phyloP scores from a whole-genome alignment of 2,329 filamentous ascomycete genomes.

The Pseudophaeomoniella oleicola region DNA sequence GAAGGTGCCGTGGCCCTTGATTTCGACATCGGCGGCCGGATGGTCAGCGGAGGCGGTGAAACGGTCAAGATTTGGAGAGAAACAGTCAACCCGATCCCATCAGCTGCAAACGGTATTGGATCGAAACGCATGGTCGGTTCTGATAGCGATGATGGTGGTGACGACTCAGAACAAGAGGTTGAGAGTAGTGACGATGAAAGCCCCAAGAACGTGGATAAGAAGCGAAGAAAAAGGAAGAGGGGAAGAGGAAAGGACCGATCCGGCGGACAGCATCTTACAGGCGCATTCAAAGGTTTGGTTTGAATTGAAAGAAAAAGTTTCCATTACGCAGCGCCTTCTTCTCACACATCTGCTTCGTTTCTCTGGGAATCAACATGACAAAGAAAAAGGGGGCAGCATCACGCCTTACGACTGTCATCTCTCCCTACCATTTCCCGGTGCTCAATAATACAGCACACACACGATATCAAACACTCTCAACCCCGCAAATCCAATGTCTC shows the following conservation, averaged over 20 bases:
- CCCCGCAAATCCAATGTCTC: no score
- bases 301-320: no score
- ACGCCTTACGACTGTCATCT: no score
- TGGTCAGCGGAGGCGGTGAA: constrained; percentile 79
- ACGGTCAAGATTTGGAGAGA: constrained; percentile 85
- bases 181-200: constrained; percentile 33
- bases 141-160: constrained; percentile 30
- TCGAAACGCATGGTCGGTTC: constrained; percentile 19
- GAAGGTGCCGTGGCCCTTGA: constrained; percentile 71
- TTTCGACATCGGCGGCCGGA: constrained; percentile 71
- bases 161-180: constrained; percentile 28
- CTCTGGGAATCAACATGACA: no score
- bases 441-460: no score
- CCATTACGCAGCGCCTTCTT: no score
- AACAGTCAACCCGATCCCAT: constrained; percentile 37
- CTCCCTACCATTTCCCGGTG: no score
- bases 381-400: no score
- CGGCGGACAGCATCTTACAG: constrained; percentile 21
- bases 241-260: constrained; percentile 27
- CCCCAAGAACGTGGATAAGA: constrained; percentile 25
- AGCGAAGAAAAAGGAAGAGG: constrained; percentile 33
- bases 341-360: no score
- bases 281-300: constrained; percentile 27
- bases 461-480: no score
- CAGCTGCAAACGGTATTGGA: constrained; percentile 13